Conservation (phyloP, 306 rosid genomes). For the Crotalaria pallida region DNA sequence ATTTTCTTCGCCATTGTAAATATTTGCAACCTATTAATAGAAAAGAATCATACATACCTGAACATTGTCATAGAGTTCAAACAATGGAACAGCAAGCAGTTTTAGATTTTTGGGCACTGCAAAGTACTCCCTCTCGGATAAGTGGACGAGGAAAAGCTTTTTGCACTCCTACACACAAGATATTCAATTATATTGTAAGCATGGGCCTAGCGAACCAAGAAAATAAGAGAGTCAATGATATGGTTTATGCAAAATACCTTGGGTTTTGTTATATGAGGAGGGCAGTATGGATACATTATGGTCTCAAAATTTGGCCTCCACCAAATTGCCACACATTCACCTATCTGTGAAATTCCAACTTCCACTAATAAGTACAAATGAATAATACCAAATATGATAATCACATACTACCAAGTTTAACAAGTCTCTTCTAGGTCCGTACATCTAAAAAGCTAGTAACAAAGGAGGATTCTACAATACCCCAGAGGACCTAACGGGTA, state of each 20-base stretch:
- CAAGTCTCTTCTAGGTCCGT: background rate
- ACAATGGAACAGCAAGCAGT: slow-evolving; percentile 95
- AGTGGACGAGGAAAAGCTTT: slow-evolving; percentile 89
- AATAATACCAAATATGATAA: slow-evolving; percentile 1
- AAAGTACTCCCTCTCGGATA: slow-evolving; percentile 95
- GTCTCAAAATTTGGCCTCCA: slow-evolving; percentile 99
- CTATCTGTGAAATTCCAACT: slow-evolving; percentile 55
- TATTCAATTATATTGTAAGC: slow-evolving; percentile 7
- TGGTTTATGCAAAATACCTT: slow-evolving; percentile 46
- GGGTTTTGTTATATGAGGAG: slow-evolving; percentile 97
- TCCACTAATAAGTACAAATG: background rate
- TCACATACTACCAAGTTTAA: background rate
- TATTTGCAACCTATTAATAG: background rate
- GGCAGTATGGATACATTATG: slow-evolving; percentile 97
- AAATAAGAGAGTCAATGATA: background rate
- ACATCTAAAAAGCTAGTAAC: slow-evolving; percentile 7
- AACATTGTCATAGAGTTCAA: slow-evolving; percentile 98
- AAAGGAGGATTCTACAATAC: background rate
- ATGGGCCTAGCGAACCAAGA: background rate
- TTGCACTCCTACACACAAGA: slow-evolving; percentile 73
- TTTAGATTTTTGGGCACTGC: slow-evolving; percentile 97
- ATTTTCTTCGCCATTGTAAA: background rate
- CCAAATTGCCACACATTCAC: slow-evolving; percentile 99
- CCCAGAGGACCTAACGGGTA: background rate
- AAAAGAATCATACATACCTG: slow-evolving; percentile 53